Percentiles rank a stretch among this genome's conserved stretches.
phyloP scores from a whole-genome alignment of 306 rosid species.

The Sindora glabra region DNA sequence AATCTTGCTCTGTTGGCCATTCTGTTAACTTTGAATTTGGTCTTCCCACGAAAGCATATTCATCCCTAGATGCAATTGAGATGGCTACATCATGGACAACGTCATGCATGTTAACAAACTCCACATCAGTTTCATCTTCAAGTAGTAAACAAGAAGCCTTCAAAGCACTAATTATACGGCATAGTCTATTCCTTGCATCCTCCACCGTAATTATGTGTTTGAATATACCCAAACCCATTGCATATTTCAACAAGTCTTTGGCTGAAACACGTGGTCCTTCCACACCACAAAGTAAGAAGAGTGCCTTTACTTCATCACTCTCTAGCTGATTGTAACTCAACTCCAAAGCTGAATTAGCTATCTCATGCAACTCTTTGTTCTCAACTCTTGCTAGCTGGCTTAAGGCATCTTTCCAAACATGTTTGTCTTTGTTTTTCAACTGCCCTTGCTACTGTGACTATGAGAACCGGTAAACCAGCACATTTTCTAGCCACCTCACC shows the following conservation, averaged over 20 bases:
- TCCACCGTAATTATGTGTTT: not conserved
- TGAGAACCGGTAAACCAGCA: not conserved
- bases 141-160: not conserved
- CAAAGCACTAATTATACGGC: not conserved
- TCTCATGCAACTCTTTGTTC: not conserved
- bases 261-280: fast-evolving
- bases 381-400: not conserved
- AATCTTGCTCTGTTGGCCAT: not conserved
- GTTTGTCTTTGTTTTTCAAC: not conserved
- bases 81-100: not conserved
- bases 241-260: not conserved
- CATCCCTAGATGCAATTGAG: not conserved
- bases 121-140: fast-evolving
- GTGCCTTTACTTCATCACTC: not conserved
- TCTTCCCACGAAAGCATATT: not conserved
- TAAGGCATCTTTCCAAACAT: not conserved
- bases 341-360: not conserved
- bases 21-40: not conserved
- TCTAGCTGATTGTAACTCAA: not conserved
- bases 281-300: constrained; percentile 1
- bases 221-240: constrained; percentile 1
- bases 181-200: not conserved
- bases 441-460: not conserved
- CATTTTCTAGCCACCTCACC: not conserved
- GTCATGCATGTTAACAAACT: not conserved